These are phyloP conservation scores for Solanum piurae DNA, from an alignment of 257 asterid genomes.

Conservation along the genomic window DNA sequence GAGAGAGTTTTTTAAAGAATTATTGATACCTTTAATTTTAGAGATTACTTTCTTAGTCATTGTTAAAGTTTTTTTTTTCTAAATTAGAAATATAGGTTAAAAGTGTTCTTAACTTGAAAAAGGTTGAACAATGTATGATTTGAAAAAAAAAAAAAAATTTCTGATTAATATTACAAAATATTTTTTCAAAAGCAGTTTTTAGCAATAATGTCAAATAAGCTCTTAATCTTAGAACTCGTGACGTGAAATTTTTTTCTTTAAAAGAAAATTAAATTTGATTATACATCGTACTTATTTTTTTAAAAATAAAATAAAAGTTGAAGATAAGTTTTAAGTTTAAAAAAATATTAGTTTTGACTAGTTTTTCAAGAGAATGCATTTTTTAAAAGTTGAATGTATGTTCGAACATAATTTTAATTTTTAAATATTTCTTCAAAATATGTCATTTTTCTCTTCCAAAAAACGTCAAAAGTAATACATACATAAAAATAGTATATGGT, in stretches of 20 bases:
- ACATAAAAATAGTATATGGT: neutral
- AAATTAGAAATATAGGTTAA: too few species aligned
- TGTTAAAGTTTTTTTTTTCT: too few species aligned
- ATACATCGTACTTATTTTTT: neutral
- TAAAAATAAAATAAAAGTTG: too few species aligned
- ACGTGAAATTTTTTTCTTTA: neutral
- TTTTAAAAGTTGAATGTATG: too few species aligned
- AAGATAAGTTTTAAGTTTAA: neutral
- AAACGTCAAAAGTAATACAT: neutral
- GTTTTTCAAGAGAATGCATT: neutral
- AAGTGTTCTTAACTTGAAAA: neutral
- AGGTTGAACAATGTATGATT: too few species aligned
- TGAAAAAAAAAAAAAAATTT: too few species aligned
- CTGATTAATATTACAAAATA: too few species aligned
- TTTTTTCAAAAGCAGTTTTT: too few species aligned
- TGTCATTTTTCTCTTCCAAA: neutral
- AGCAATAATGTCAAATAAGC: neutral
- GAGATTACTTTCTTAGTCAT: neutral
- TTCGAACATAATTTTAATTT: too few species aligned
- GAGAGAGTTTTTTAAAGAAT: neutral
- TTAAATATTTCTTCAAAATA: too few species aligned
- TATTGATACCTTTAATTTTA: neutral
- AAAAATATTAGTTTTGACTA: neutral
- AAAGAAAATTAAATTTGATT: too few species aligned
- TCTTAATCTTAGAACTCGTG: neutral